Evolutionary conservation across 129 eudicot species (phyloP), one percentile per base, ranked within the genome.

Genomic region (Chrysanthemum seticuspe): DNA sequence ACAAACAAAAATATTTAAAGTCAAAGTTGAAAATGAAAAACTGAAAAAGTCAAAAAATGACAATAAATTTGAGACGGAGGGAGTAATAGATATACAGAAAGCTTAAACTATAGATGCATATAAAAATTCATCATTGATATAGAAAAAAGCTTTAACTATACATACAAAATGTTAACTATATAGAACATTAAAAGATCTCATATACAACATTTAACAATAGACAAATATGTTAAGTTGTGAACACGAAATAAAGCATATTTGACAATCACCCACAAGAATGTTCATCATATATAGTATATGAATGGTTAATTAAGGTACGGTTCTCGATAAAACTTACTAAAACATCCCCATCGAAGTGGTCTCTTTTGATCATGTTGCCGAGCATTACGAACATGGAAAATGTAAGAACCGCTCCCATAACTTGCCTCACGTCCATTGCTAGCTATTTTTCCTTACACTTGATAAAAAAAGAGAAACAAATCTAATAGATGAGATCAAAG

Each of bases 361-460:
- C 92, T 65, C 82, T 70, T 72, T 84, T 87, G 66, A 87, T 75
- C 92, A 87, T 87, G 65, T 84, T 83, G 6, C 79, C 87, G 13
- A 87, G 89, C 89, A 84, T 87, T 18, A 83, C 3, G 74, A 84
- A 84, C 92, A 87, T 84, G 40, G 92, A 70, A 61, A 87, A 66
- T 3, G 92, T 87, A 55, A 87, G 92, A 57, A 84, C n/a, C 4
- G 82, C 85, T 65, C 85, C 89, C 85, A 84, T 77, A 72, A 87
- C 25, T 40, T 87, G 89, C 82, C 87, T 80, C 16, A 85, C 61
- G 62, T 87, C 89, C 67, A 74, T 78, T 59, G 52, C 53, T 25
- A 62, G 23, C 49, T 8, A 13, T 10, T 21, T 56, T 65, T 73
- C 54, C 70, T 66, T 40, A 62, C 34, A 36, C 70, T 63, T 16